Evolutionary conservation across 306 rosid species (phyloP).

Genomic region (Cicer cuneatum): DNA sequence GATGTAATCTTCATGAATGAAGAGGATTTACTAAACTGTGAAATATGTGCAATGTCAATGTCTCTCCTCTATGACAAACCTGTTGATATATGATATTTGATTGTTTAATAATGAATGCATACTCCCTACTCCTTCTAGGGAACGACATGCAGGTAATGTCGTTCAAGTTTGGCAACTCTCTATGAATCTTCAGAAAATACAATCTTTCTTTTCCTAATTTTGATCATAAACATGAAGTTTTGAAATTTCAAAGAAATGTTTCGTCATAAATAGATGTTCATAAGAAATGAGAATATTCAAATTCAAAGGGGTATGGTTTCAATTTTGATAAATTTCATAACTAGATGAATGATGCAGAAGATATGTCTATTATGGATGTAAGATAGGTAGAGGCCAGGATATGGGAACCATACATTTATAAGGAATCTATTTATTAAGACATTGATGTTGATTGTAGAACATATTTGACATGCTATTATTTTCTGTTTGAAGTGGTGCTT

Average conservation of each 20-base stretch:
- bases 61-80: neutral
- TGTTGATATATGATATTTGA: constrained; percentile 7
- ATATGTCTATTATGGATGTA: constrained; percentile 1
- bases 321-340: constrained; percentile 34
- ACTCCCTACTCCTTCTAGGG: neutral
- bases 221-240: neutral
- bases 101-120: constrained; percentile 6
- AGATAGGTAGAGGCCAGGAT: constrained; percentile 13
- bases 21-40: constrained; percentile 6
- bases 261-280: neutral
- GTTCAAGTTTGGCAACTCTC: neutral
- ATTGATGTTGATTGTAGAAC: constrained; percentile 1
- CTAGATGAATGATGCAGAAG: constrained; percentile 19
- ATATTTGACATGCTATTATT: neutral
- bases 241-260: constrained; percentile 9
- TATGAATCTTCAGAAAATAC: neutral
- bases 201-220: constrained; percentile 14
- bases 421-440: neutral
- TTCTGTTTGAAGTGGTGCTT: constrained; percentile 11
- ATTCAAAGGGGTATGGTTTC: constrained; percentile 25
- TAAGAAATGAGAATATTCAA: constrained; percentile 6
- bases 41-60: neutral
- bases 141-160: neutral
- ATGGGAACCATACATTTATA: neutral
- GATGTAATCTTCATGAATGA: neutral